Conservation (phyloP, 106 monocot species). For the Phalaenopsis equestris region DNA sequence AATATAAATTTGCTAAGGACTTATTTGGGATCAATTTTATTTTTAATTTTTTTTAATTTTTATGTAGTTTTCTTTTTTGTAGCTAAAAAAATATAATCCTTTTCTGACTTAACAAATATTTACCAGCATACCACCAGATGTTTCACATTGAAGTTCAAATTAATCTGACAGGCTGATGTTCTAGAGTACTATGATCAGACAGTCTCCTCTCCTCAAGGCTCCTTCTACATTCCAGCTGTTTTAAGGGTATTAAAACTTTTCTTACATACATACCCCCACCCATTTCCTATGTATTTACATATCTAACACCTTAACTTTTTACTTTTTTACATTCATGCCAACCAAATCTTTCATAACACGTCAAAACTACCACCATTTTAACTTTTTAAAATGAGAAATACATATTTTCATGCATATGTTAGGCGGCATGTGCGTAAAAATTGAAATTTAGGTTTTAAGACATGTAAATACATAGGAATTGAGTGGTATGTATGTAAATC, state of each 20-base stretch:
- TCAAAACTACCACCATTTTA: too few relatives aligned
- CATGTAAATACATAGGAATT: too few relatives aligned
- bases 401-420: too few relatives aligned
- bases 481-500: too few relatives aligned
- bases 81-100: neutral
- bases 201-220: conserved; percentile 71
- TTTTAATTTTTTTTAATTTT: neutral
- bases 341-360: too few relatives aligned
- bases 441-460: too few relatives aligned
- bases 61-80: neutral
- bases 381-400: too few relatives aligned
- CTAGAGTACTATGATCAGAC: conserved; percentile 96
- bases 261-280: neutral
- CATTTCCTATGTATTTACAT: too few relatives aligned
- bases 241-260: conserved; percentile 38
- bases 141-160: conserved; percentile 5
- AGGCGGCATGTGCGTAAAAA: too few relatives aligned
- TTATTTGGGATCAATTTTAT: too few relatives aligned
- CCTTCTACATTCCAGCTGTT: conserved; percentile 82
- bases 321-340: too few relatives aligned
- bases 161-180: conserved; percentile 79
- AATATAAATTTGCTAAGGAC: neutral
- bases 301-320: too few relatives aligned
- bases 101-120: neutral
- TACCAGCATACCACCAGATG: conserved; percentile 1